Conservation (phyloP, 257 asterid genomes). For the Fraxinus cuspidata region DNA sequence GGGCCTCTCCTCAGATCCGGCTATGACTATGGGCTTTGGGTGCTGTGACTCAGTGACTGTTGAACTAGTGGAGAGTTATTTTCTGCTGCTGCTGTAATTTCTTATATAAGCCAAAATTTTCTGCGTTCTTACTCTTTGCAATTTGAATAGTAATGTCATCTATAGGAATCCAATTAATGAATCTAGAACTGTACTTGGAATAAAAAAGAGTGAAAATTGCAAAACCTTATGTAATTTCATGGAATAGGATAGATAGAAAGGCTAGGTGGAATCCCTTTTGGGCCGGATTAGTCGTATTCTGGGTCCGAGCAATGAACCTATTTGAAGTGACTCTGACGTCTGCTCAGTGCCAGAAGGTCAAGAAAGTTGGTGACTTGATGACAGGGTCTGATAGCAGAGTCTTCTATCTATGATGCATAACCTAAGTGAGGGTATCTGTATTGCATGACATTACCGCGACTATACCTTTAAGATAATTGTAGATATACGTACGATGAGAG, state of each 20-base stretch:
- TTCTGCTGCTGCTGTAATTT: not conserved
- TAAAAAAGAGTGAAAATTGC: too few relatives aligned
- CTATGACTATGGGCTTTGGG: not conserved
- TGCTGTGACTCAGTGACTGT: not conserved
- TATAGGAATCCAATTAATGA: not conserved
- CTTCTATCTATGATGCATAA: too few relatives aligned
- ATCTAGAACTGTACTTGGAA: not conserved
- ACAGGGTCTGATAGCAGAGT: too few relatives aligned
- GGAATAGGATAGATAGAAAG: too few relatives aligned
- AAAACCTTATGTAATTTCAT: not conserved
- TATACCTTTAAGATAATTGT: not conserved
- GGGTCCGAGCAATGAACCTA: too few relatives aligned
- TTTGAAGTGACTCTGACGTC: too few relatives aligned
- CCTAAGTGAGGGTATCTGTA: too few relatives aligned
- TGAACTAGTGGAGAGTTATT: not conserved
- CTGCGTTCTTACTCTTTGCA: not conserved
- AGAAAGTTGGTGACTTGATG: too few relatives aligned
- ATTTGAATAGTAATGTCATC: not conserved
- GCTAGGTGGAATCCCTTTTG: too few relatives aligned
- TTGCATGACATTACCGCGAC: not conserved
- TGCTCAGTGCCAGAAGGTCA: too few relatives aligned
- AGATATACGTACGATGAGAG: not conserved
- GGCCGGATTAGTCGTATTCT: too few relatives aligned
- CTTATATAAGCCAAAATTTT: not conserved
- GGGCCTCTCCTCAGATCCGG: not conserved